Base-by-base conservation (phyloP, 495 filamentous ascomycete genomes). In the Penicillium verhagenii region DNA sequence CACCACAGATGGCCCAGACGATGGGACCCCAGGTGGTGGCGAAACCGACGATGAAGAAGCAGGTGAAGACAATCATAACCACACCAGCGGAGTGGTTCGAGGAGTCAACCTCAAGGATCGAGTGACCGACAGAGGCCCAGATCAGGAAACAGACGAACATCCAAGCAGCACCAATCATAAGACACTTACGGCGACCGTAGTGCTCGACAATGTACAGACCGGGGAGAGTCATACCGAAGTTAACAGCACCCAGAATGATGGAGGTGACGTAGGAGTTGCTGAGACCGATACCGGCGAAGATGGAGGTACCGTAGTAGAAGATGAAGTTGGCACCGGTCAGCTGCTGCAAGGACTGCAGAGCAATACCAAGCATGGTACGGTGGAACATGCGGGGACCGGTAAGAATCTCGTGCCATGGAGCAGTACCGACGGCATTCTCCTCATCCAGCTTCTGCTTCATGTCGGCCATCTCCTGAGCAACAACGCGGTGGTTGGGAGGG, bases 11-110 rank as follows among this genome's bases (percentile, higher is more conserved):
- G 23, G 85, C 80, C 90, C 90, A 95, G 38, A 92, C 80, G 24
- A 92, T 86, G 10, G 91, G 91, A 46, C 89, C 91, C 90, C 90
- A 93, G 35, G 87, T 90, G 28, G 79, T 85, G 24, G 80, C 79
- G 60, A 78, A 82, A 26, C 76, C 76, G 56, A 74, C 74, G 43
- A 81, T 80, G 69, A 88, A 92, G 69, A 91, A 80, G 63, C 85
- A 87, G 7, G 89, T 85, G 64, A 88, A 86, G 25, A 91, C 82
- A 50, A 92, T 91, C 79, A 91, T 84, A 55, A 84, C 84, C 19
- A 82, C 79, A 55, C 88, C 88, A 9, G 88, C 80, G 80, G 85
- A 26, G 80, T 84, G 51, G 64, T 61, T 2, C 67, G 74, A 24
- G 81, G 79, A 25, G 62, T 72, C 37, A 62, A 77, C 72, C 50